Evolutionary conservation across 2,329 filamentous ascomycete genomes (phyloP), one percentile per base, ranked within the genome.

Genomic region (Pseudogymnoascus sp.): DNA sequence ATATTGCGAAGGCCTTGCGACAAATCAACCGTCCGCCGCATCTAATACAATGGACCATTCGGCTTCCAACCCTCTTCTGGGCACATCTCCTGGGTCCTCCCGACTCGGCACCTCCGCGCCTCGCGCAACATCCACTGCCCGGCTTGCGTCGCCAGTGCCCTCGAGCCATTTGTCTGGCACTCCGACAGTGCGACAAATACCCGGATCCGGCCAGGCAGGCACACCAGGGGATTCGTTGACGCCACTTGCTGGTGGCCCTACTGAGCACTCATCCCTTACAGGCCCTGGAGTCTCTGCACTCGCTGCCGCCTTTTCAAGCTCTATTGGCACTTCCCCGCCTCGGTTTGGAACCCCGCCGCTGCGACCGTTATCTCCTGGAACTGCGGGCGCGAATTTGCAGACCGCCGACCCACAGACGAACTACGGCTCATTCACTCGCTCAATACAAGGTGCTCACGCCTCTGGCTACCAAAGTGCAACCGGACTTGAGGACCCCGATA

Each of bases 211-310:
- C 50, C 77, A 81, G 62, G 73, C 73, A 65, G 6, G 70, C 77
- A 68, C 72, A n/a, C 69, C 77, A 37, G 80, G 78, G 19, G 77
- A 74, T 62, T 75, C 33, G 14, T n/a, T 85, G 64, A 82, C 86
- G 40, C 87, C 90, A 38, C 81, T 96, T 38, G 80, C 87, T 7
- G 87, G 84, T 64, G 82, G 82, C 62, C 84, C 75, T 65, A 79
- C 77, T 67, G 75, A 75, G 64, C 68, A 79, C 67, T 82, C 84
- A 21, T 88, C 85, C 60, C 76, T 85, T 6, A 84, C 87, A 6
- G 91, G 91, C 0, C 92, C 91, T 6, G 91, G 91, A 24, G 85
- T 92, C 59, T 97, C 93, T 26, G 93, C 92, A 65, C 83, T 97
- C 62, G 92, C 93, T 37, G 90, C 90, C 26, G 93, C 91, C n/a